These are phyloP conservation scores for Naematelia encephala DNA, from an alignment of 768 basidiomycete genomes.

Conservation along the genomic window DNA sequence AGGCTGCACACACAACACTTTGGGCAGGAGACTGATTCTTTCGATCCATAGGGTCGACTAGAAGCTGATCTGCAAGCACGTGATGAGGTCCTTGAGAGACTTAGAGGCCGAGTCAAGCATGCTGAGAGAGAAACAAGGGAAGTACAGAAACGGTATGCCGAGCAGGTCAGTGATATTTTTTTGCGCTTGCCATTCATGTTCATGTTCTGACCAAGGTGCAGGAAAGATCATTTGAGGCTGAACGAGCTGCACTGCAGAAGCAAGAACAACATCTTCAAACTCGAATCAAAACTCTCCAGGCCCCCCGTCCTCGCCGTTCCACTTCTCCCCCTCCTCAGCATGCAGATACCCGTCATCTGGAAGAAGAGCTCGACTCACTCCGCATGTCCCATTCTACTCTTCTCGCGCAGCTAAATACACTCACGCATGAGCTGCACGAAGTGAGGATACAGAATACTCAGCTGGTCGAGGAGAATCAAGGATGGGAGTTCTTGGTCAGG, in stretches of 20 bases:
- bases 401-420: conserved; percentile 75
- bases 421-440: conserved; percentile 80
- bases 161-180: conserved; percentile 34
- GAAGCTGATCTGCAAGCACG: conserved; percentile 40
- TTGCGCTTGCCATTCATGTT: neutral
- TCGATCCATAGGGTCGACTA: conserved; percentile 25
- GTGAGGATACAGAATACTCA: conserved; percentile 82
- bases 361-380: conserved; percentile 72
- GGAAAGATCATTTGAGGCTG: conserved; percentile 44
- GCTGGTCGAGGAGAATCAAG: conserved; percentile 82
- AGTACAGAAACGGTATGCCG: conserved; percentile 32
- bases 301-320: neutral
- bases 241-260: conserved; percentile 36
- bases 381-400: conserved; percentile 79
- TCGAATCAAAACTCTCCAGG: conserved; percentile 14
- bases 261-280: conserved; percentile 35
- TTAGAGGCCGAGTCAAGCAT: conserved; percentile 21
- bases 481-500: conserved; percentile 86
- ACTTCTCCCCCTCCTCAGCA: neutral
- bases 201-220: conserved; percentile 8
- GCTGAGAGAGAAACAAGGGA: conserved; percentile 33
- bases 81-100: conserved; percentile 30
- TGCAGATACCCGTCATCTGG: conserved; percentile 8
- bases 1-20: neutral
- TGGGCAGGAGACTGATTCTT: neutral